phyloP scores from a whole-genome alignment of 1,284 basidiomycete species.

The Ganoderma leucocontextum region DNA sequence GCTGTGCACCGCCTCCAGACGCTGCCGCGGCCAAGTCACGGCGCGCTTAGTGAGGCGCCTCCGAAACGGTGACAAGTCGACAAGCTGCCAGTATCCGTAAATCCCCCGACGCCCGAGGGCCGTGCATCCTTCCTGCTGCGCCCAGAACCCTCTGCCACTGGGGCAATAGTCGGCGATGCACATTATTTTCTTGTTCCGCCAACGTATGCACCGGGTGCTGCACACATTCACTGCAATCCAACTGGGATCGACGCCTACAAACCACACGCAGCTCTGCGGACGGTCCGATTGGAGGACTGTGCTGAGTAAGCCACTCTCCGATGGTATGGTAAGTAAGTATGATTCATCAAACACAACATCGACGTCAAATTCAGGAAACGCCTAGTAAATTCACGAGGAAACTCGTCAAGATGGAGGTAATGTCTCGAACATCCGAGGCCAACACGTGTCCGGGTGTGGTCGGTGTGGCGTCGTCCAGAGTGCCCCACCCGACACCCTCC shows the following conservation, averaged over 20 bases:
- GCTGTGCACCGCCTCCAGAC: constrained; percentile 10
- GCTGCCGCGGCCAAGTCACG: neutral
- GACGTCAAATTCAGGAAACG: constrained; percentile 8
- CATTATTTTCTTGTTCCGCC: neutral
- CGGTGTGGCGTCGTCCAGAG: neutral
- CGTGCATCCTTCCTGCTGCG: constrained; percentile 1
- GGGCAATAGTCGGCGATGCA: neutral
- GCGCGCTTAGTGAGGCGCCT: neutral
- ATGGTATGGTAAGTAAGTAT: neutral
- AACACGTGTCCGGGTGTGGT: neutral
- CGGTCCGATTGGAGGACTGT: neutral
- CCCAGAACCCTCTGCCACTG: neutral
- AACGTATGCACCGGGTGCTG: neutral
- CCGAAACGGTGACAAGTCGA: neutral
- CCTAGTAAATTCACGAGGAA: neutral
- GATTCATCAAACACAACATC: neutral
- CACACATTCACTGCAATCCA: neutral
- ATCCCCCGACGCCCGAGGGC: neutral
- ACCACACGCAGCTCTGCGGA: neutral
- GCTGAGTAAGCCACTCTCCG: neutral
- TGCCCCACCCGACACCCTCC: neutral
- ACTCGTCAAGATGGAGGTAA: neutral
- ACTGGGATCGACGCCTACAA: constrained; percentile 1
- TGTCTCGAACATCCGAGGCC: neutral
- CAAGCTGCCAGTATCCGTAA: constrained; percentile 1